These are phyloP conservation scores for Luzula sylvatica DNA, from an alignment of 176 grass and related monocot species.

Conservation along the genomic window DNA sequence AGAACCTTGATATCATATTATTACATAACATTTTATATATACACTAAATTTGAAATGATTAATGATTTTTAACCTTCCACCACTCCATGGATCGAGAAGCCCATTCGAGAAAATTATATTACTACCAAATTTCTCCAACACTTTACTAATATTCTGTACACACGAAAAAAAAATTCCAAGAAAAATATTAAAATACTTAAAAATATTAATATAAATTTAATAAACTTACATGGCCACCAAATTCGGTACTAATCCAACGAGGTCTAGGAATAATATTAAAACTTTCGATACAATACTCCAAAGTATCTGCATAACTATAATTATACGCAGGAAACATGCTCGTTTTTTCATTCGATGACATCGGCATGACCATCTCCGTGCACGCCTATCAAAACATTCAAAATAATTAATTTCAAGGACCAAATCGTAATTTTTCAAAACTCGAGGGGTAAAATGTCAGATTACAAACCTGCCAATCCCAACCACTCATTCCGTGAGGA, in stretches of 20 bases:
- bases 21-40: no score
- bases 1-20: no score
- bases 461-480: constrained; percentile 68
- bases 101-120: constrained; percentile 98
- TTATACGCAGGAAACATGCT: constrained; percentile 79
- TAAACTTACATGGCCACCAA: constrained; percentile 86
- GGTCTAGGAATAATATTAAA: constrained; percentile 70
- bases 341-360: constrained; percentile 49
- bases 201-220: background rate
- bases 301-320: constrained; percentile 52
- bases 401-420: background rate
- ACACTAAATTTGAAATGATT: constrained; percentile 13
- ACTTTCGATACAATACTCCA: constrained; percentile 34
- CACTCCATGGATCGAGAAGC: constrained; percentile 89
- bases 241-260: constrained; percentile 72
- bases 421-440: background rate
- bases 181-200: background rate
- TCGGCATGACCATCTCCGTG: constrained; percentile 99
- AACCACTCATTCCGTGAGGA: constrained; percentile 94
- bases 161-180: background rate
- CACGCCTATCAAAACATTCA: constrained; percentile 54
- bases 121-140: constrained; percentile 72
- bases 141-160: constrained; percentile 50
- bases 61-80: constrained; percentile 51
- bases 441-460: background rate